Evolutionary conservation across 2,329 filamentous ascomycete species (phyloP).

Genomic region (Penicillium nordicum): DNA sequence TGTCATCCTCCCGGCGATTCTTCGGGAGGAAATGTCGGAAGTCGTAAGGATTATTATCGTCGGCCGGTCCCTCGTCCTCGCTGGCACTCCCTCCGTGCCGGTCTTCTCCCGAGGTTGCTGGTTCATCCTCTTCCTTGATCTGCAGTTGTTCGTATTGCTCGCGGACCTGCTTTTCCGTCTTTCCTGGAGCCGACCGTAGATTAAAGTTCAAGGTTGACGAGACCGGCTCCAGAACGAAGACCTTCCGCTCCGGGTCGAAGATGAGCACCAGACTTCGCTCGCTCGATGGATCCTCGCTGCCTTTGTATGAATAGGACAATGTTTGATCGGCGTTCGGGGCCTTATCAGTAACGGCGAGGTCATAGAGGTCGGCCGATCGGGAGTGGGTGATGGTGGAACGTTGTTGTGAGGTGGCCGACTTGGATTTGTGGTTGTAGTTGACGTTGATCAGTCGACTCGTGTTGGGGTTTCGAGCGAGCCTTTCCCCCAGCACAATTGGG

Average conservation of each 20-base stretch:
- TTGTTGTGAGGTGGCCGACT: conserved; percentile 39
- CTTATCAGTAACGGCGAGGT: conserved; percentile 43
- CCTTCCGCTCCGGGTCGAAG: conserved; percentile 70
- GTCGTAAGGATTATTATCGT: conserved; percentile 48
- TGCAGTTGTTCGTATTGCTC: conserved; percentile 66
- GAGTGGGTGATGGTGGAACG: conserved; percentile 37
- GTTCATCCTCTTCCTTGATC: conserved; percentile 37
- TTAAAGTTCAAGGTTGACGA: conserved; percentile 88
- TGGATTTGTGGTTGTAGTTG: conserved; percentile 48
- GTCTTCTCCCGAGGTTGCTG: conserved; percentile 32
- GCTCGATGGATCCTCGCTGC: conserved; percentile 39
- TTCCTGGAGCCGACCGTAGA: conserved; percentile 65
- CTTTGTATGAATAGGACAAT: conserved; percentile 40
- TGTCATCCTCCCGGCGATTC: conserved; percentile 34
- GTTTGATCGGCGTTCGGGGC: conserved; percentile 38
- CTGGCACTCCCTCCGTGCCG: conserved; percentile 28
- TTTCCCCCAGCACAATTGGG: conserved; percentile 45
- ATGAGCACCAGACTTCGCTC: conserved; percentile 55
- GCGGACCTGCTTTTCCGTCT: conserved; percentile 62
- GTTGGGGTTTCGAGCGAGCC: conserved; percentile 32
- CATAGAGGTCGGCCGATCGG: conserved; percentile 37
- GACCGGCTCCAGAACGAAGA: conserved; percentile 77
- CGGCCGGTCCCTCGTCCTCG: conserved; percentile 43
- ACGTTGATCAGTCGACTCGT: conserved; percentile 37
- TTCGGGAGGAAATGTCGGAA: conserved; percentile 49